Conservation (phyloP, 2,329 filamentous ascomycete genomes). For the Drechslerella coelobrocha region DNA sequence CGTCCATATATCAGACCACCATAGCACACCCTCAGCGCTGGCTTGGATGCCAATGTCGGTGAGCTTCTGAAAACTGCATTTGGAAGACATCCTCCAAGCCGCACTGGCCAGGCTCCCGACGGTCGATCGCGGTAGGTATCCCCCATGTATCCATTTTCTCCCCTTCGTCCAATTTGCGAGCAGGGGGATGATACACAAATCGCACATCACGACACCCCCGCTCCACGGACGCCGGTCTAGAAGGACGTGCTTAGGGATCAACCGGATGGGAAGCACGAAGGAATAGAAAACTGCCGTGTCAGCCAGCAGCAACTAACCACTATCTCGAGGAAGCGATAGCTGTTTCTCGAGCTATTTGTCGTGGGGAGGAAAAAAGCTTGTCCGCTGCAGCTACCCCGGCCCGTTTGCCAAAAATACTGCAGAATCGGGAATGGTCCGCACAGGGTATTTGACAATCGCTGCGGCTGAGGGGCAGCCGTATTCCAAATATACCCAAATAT, state of each 20-base stretch:
- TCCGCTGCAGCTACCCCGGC: conserved; percentile 33
- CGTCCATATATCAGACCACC: conserved; percentile 44
- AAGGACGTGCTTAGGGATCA: conserved; percentile 33
- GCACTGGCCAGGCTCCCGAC: neutral
- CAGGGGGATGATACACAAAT: conserved; percentile 24
- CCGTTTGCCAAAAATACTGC: conserved; percentile 50
- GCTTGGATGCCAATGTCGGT: neutral
- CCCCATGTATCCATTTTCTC: no score
- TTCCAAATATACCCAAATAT: conserved; percentile 51
- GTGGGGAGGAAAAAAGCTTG: conserved; percentile 20
- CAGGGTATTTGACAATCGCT: conserved; percentile 45
- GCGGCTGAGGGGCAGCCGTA: conserved; percentile 46
- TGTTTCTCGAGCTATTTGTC: conserved; percentile 16
- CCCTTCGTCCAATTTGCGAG: neutral
- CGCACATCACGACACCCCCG: conserved; percentile 1
- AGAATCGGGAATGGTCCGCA: conserved; percentile 39
- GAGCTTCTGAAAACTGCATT: conserved; percentile 3
- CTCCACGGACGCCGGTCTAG: conserved; percentile 9
- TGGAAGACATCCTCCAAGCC: conserved; percentile 24
- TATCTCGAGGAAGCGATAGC: neutral
- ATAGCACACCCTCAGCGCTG: conserved; percentile 2
- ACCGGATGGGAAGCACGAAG: no score
- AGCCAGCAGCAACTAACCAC: neutral
- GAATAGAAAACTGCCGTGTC: no score
- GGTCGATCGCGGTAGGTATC: no score